A percentile compares a stretch with the other conserved stretches of the same genome.
Evolutionary conservation across 352 stramenopile species (phyloP).

Genomic region (Phytopythium montanum): DNA sequence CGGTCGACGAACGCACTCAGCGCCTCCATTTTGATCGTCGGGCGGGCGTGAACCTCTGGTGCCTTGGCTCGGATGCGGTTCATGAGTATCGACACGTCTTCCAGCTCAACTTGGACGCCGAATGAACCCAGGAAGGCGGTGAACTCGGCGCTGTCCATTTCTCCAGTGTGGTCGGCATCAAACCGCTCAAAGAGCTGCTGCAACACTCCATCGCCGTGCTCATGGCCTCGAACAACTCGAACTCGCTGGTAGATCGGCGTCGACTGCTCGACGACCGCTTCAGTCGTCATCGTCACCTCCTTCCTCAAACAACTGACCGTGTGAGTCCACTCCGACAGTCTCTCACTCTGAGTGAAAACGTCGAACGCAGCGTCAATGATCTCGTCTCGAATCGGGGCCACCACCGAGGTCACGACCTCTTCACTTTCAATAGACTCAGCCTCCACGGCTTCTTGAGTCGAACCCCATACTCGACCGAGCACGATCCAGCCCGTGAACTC

Average conservation of each 20-base stretch:
- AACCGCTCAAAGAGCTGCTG: slow-evolving; percentile 53
- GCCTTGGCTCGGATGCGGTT: slow-evolving; percentile 26
- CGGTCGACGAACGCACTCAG: background rate
- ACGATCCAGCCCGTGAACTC: slow-evolving; percentile 75
- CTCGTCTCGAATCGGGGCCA: slow-evolving; percentile 32
- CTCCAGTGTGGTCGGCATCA: slow-evolving; percentile 45
- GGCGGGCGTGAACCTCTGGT: background rate
- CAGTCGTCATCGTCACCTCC: slow-evolving; percentile 1
- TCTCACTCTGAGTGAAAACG: slow-evolving; percentile 28
- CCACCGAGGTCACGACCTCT: slow-evolving; percentile 27
- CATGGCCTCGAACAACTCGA: slow-evolving; percentile 19
- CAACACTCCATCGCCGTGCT: slow-evolving; percentile 8
- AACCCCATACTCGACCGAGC: slow-evolving; percentile 52
- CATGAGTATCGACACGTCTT: slow-evolving; percentile 46
- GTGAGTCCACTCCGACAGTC: slow-evolving; percentile 27
- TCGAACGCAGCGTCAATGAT: slow-evolving; percentile 40
- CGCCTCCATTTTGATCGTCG: slow-evolving; percentile 5
- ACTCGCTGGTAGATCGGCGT: slow-evolving; percentile 48
- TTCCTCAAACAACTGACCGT: slow-evolving; percentile 23
- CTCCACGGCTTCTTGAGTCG: background rate
- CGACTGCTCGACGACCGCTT: slow-evolving; percentile 10
- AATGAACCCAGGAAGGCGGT: slow-evolving; percentile 27
- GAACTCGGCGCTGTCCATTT: slow-evolving; percentile 62
- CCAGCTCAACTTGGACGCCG: slow-evolving; percentile 34
- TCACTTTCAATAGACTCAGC: background rate